These are phyloP conservation scores for Thielaviopsis ethacetica DNA, from an alignment of 2,329 filamentous ascomycete species.

Conservation along the genomic window DNA sequence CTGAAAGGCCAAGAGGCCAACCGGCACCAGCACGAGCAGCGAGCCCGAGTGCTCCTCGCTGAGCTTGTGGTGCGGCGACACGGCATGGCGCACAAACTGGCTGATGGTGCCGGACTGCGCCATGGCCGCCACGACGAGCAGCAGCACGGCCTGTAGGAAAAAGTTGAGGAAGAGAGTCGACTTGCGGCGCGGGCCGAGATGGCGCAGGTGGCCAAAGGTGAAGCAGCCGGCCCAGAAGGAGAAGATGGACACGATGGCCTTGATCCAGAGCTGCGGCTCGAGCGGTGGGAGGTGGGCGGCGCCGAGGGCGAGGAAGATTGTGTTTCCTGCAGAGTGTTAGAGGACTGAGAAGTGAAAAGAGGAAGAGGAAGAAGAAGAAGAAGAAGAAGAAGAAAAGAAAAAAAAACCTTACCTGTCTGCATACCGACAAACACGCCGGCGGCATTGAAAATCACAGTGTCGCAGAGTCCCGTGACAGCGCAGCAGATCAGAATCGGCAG, in stretches of 20 bases:
- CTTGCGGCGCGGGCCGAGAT: conserved; percentile 22
- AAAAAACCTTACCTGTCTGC: conserved; percentile 19
- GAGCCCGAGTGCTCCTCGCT: conserved; percentile 16
- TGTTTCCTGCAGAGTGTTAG: conserved; percentile 30
- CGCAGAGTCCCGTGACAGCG: conserved; percentile 24
- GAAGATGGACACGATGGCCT: conserved; percentile 31
- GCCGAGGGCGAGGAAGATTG: conserved; percentile 45
- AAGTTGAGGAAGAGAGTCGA: conserved; percentile 32
- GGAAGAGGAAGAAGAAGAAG: too few relatives aligned
- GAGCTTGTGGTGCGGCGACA: conserved; percentile 2
- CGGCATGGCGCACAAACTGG: conserved; percentile 16
- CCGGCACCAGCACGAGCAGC: conserved; percentile 27
- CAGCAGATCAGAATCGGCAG: conserved; percentile 24
- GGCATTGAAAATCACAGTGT: conserved; percentile 25
- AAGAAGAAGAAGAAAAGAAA: neutral
- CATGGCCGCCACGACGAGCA: conserved; percentile 36
- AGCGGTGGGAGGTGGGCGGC: conserved; percentile 33
- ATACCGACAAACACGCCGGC: conserved; percentile 24
- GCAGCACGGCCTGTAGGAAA: conserved; percentile 31
- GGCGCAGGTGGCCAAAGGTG: conserved; percentile 23
- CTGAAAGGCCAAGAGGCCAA: conserved; percentile 35
- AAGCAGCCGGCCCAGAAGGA: conserved; percentile 38
- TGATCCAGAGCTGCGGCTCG: conserved; percentile 34
- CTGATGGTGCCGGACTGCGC: conserved; percentile 30
- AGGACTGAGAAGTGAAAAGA: neutral